Evolutionary conservation across 306 rosid species (phyloP), one percentile per base, ranked within the genome.

Genomic region (Cucurbita ficifolia): DNA sequence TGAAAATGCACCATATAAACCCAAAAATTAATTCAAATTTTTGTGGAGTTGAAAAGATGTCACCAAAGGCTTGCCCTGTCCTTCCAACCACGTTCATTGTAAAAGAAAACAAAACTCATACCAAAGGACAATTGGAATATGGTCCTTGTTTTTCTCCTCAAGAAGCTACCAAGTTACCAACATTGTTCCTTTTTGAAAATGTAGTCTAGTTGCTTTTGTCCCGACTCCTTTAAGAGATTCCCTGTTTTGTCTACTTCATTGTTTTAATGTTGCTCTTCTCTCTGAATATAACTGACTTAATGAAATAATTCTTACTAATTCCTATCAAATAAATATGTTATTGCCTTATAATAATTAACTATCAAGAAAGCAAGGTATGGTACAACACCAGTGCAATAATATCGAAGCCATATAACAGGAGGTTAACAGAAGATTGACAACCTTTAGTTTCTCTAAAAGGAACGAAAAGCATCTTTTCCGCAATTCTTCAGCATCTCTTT

Each of bases 391-490:
- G 50, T 14, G 56, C n/a, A 16, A 55, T 24, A 17, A 10, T n/a
- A 18, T 14, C 39, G 57, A 51, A 21, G 19, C 18, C 48, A 54
- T 36, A 48, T 48, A 67, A 61, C 17, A 80, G 75, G 61, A 29
- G 54, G 36, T 64, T 42, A 0, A 43, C 14, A n/a, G 43, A 24
- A 24, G 57, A 19, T 65, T 42, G 75, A 74, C 69, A 61, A 92
- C 98, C 84, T 70, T 70, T 61, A 94, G 74, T 81, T 88, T 83
- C 51, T 81, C 83, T 10, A 88, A 65, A 75, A 89, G 83, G 76
- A 87, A 82, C 9, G 82, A 80, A 75, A 90, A 78, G 74, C 97
- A 90, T 62, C 52, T 83, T 81, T 85, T 82, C 83, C 96, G 82
- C 54, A 89, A 75, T 69, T 84, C 86, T 74, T 54, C 84, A 52